A percentile compares a stretch with the other conserved stretches of the same genome.
Conservation (phyloP, 1,284 basidiomycete genomes). For the Malassezia sp. region DNA sequence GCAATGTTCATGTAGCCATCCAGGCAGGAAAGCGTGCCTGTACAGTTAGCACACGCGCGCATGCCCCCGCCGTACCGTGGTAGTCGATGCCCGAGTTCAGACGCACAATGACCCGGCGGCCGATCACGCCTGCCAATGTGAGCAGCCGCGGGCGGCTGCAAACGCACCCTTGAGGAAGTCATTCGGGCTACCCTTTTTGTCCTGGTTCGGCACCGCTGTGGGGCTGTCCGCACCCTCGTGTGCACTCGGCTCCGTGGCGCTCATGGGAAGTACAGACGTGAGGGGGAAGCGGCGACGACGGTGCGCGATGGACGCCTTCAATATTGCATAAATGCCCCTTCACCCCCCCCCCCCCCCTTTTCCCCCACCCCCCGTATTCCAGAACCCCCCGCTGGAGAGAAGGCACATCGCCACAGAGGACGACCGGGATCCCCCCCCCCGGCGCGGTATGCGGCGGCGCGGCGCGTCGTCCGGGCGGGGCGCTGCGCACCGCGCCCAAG, state of each 20-base stretch:
- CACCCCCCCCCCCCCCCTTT: too few species aligned
- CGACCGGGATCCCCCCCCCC: too few species aligned
- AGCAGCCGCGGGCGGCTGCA: background rate
- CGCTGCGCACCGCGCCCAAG: too few species aligned
- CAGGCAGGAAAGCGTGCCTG: conserved; percentile 85
- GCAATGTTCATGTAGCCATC: conserved; percentile 95
- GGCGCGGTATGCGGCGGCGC: too few species aligned
- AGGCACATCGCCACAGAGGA: too few species aligned
- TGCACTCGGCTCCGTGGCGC: background rate
- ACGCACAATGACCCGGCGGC: conserved; percentile 83
- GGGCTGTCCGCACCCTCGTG: conserved; percentile 49
- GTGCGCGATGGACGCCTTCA: too few species aligned
- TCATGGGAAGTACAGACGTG: too few species aligned
- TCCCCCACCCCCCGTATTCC: too few species aligned
- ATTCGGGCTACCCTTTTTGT: conserved; percentile 33
- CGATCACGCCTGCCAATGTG: conserved; percentile 58
- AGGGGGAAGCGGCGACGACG: too few species aligned
- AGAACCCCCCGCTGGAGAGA: too few species aligned
- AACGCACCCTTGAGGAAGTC: conserved; percentile 38
- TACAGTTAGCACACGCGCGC: background rate
- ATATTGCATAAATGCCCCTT: background rate
- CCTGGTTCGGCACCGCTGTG: background rate
- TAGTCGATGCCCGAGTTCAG: conserved; percentile 95
- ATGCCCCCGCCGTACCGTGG: conserved; percentile 56
- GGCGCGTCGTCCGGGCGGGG: too few species aligned